Base-by-base conservation (phyloP, 768 basidiomycete species). In the Sporobolomyces roseus region DNA sequence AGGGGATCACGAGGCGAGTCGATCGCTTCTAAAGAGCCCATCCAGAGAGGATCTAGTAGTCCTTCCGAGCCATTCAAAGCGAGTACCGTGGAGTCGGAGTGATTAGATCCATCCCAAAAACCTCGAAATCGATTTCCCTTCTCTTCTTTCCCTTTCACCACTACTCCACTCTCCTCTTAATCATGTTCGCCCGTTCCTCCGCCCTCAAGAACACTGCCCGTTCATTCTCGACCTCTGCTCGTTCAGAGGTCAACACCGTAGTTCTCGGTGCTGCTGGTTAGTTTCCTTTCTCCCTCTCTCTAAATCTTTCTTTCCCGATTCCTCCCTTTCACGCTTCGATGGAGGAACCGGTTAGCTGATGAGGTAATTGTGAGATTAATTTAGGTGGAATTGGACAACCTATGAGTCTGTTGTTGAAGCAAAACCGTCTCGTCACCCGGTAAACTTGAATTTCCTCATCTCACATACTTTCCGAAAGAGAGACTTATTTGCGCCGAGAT, bases 371-470 rank as follows among this genome's bases (percentile, higher is more conserved):
- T 4, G n/a, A 5, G 21, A 10, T 43, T 17, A 45, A n/a, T n/a
- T n/a, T 71, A 81, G 81, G 81, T 84, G 94, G 94, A 80, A 98
- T 98, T 79, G 94, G 94, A 79, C 94, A 98, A 80, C 93, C 94
- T 77, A 83, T 97, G 76, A 94, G 92, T 54, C 82, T 98, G 73
- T 84, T 96, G 73, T 86, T 97, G 79, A 97, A 98, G 84, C 85
- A 82, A 74, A 89, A 99, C 83, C 91, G 91, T 49, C 82, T 93
- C 51, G 68, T 69, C 45, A 54, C 68, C 36, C 32, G 49, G 58
- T 60, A 3, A 60, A 19, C n/a, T 23, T 45, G 12, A 8, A 33
- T 29, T 36, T 19, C 56, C 14, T 32, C 17, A 7, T 33, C 45
- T 38, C 30, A 7, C 5, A 7, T 23, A 21, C 2, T n/a, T 21